phyloP scores from a whole-genome alignment of 2,329 filamentous ascomycete species.

The Aplosporella prunicola region DNA sequence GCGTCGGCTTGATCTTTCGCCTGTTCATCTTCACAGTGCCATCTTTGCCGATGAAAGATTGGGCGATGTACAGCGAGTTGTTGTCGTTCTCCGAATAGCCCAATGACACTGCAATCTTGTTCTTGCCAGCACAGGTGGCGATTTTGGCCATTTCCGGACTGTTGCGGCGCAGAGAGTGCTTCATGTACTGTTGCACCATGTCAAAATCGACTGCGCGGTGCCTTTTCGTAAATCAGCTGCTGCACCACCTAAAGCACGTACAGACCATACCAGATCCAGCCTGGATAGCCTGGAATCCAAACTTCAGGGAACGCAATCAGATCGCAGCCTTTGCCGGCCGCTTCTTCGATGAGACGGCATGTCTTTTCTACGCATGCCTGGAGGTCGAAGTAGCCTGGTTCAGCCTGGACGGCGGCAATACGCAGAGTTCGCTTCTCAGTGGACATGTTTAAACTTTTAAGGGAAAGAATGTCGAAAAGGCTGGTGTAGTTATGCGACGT shows the following conservation, averaged over 20 bases:
- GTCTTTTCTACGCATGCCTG: conserved; percentile 47
- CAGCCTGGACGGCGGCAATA: conserved; percentile 47
- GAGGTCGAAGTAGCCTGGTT: conserved; percentile 53
- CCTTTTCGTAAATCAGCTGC: conserved; percentile 18
- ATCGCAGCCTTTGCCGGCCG: conserved; percentile 43
- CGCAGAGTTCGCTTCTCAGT: no score
- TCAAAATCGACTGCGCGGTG: conserved; percentile 33
- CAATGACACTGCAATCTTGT: conserved; percentile 28
- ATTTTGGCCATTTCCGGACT: conserved; percentile 37
- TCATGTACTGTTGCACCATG: conserved; percentile 32
- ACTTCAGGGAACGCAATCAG: conserved; percentile 43
- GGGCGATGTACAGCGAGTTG: conserved; percentile 32
- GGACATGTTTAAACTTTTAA: no score
- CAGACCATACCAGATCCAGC: conserved; percentile 35
- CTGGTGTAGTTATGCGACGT: no score
- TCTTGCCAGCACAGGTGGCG: conserved; percentile 22
- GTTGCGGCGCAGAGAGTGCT: conserved; percentile 34
- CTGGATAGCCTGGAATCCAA: conserved; percentile 38
- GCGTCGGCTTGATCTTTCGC: conserved; percentile 35
- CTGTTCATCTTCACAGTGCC: conserved; percentile 29
- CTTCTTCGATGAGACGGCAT: conserved; percentile 46
- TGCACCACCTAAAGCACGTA: background rate
- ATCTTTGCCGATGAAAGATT: conserved; percentile 26
- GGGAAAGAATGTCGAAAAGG: no score
- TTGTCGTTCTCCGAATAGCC: conserved; percentile 32